These are phyloP conservation scores for Hortaea werneckii DNA, from an alignment of 2,329 filamentous ascomycete genomes.

Conservation along the genomic window DNA sequence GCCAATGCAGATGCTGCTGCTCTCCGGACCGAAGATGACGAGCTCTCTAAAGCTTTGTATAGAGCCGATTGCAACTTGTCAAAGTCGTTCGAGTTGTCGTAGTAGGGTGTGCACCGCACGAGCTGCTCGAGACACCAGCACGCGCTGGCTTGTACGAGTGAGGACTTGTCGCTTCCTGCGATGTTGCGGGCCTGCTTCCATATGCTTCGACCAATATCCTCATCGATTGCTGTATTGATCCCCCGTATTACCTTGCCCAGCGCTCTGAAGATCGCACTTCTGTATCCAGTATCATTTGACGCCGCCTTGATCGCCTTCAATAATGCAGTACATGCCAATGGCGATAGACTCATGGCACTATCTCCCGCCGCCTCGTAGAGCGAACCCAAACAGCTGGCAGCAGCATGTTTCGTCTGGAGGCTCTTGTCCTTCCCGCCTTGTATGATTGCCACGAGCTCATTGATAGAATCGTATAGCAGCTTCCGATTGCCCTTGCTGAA, in stretches of 20 bases:
- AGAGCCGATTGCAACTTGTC: constrained; percentile 74
- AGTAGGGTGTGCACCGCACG: constrained; percentile 63
- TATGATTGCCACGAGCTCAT: constrained; percentile 68
- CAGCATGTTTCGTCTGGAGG: constrained; percentile 71
- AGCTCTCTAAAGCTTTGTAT: constrained; percentile 78
- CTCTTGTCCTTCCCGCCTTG: constrained; percentile 73
- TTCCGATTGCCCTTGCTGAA: constrained; percentile 81
- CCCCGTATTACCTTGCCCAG: constrained; percentile 68
- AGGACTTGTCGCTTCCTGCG: constrained; percentile 69
- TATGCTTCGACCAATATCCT: constrained; percentile 73
- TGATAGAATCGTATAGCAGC: constrained; percentile 86
- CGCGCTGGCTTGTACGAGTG: constrained; percentile 66
- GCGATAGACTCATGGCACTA: constrained; percentile 76
- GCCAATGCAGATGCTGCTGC: constrained; percentile 80
- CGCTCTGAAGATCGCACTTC: constrained; percentile 66
- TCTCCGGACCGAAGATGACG: constrained; percentile 65
- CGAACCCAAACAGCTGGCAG: constrained; percentile 75
- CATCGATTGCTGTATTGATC: constrained; percentile 68
- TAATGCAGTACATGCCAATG: constrained; percentile 59
- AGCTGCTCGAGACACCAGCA: constrained; percentile 71
- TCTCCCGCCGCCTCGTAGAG: constrained; percentile 89
- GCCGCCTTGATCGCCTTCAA: constrained; percentile 73
- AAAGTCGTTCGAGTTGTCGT: constrained; percentile 81
- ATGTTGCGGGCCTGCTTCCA: constrained; percentile 84
- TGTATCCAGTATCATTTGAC: constrained; percentile 68